phyloP scores from a whole-genome alignment of 2,329 filamentous ascomycete species.

The Graphiopsis chlorocephala region DNA sequence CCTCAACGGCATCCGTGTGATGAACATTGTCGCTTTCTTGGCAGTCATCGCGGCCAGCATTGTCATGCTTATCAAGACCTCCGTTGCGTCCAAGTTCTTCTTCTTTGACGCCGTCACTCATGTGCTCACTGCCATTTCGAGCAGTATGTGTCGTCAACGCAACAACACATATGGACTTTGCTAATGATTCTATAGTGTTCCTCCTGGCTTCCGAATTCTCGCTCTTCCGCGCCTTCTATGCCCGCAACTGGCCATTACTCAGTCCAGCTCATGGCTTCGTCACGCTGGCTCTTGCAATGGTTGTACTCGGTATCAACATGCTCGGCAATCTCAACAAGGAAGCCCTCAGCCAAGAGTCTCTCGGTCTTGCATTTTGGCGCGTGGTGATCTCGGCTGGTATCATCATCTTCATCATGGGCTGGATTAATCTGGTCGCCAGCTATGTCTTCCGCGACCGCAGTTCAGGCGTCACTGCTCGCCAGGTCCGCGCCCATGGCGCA shows the following conservation, averaged over 20 bases:
- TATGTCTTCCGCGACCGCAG: conserved; percentile 72
- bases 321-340: conserved; percentile 77
- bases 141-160: conserved; percentile 47
- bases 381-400: conserved; percentile 75
- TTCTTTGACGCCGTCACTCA: conserved; percentile 79
- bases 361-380: conserved; percentile 73
- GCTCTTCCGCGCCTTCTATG: conserved; percentile 67
- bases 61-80: conserved; percentile 76
- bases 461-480: conserved; percentile 71
- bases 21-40: conserved; percentile 50
- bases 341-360: conserved; percentile 60
- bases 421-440: conserved; percentile 62
- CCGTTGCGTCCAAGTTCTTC: conserved; percentile 71
- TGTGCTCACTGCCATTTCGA: conserved; percentile 65
- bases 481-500: conserved; percentile 75
- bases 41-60: conserved; percentile 49
- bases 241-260: conserved; percentile 73
- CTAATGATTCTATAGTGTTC: conserved; percentile 50
- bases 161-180: background rate
- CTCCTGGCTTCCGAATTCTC: conserved; percentile 69
- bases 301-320: conserved; percentile 74
- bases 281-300: conserved; percentile 70
- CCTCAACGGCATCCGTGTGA: conserved; percentile 48
- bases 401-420: conserved; percentile 62
- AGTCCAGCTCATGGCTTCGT: conserved; percentile 73